phyloP scores from a whole-genome alignment of 441 rosid genomes.

The Gossypium aridum region DNA sequence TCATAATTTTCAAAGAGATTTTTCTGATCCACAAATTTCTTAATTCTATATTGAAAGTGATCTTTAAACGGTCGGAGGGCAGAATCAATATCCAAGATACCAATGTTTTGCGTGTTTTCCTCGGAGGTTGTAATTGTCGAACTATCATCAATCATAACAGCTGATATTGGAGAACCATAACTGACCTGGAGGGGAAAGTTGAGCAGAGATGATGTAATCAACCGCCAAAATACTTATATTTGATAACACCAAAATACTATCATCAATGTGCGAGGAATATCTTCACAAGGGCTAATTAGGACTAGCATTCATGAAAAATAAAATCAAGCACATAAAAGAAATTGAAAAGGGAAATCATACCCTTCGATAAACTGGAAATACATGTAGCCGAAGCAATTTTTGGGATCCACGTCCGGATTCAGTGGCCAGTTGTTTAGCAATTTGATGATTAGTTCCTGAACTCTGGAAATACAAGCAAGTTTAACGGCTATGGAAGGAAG shows the following conservation, averaged over 20 bases:
- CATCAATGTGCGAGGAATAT: not conserved
- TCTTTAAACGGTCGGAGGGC: conserved; percentile 49
- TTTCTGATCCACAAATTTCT: conserved; percentile 48
- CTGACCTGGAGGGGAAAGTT: conserved; percentile 21
- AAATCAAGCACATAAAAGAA: not conserved
- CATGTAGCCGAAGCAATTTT: conserved; percentile 19
- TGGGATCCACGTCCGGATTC: conserved; percentile 12
- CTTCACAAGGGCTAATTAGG: not conserved
- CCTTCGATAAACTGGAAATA: conserved; percentile 16
- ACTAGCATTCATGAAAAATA: not conserved
- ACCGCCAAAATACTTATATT: not conserved
- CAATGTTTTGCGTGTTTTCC: conserved; percentile 36
- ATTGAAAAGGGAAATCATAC: conserved; percentile 24
- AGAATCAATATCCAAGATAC: conserved; percentile 46
- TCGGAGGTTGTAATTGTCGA: conserved; percentile 30
- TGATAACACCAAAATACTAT: not conserved
- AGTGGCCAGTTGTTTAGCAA: conserved; percentile 16
- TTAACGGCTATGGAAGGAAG: not conserved
- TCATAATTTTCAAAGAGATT: conserved; percentile 50
- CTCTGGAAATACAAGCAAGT: conserved; percentile 19
- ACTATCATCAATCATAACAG: conserved; percentile 40
- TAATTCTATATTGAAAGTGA: conserved; percentile 58
- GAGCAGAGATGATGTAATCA: not conserved
- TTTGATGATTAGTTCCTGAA: conserved; percentile 15
- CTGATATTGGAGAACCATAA: conserved; percentile 27